Evolutionary conservation across 139 green algal genomes (phyloP).

Genomic region (Gonium pectorale): DNA sequence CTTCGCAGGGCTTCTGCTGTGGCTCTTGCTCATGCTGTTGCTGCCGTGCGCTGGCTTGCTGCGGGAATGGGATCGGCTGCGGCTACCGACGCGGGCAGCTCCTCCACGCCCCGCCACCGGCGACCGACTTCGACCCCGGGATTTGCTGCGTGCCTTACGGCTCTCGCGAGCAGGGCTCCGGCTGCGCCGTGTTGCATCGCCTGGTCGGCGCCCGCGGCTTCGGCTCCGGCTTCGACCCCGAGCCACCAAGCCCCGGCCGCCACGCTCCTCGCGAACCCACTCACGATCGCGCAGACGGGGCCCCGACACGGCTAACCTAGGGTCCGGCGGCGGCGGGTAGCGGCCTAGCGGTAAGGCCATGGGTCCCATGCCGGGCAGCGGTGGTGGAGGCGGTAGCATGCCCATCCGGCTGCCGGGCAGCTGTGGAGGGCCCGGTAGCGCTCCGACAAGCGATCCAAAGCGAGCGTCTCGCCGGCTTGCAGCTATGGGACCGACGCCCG

Average conservation of each 20-base stretch:
- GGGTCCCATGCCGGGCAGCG: neutral
- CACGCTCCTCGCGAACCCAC: neutral
- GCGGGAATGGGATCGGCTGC: neutral
- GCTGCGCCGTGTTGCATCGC: neutral
- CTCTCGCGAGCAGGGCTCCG: slow-evolving; percentile 3
- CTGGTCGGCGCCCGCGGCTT: neutral
- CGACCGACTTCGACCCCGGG: neutral
- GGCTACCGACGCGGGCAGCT: too few relatives aligned
- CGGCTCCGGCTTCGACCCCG: neutral
- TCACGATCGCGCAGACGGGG: neutral
- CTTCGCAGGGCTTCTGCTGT: neutral
- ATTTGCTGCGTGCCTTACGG: slow-evolving; percentile 9
- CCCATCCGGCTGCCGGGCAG: neutral
- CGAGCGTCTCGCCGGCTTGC: neutral
- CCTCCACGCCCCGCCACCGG: too few relatives aligned
- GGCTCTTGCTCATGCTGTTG: slow-evolving; percentile 4
- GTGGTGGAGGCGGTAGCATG: slow-evolving; percentile 17
- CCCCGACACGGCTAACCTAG: neutral
- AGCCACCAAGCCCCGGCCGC: neutral
- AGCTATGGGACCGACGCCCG: neutral
- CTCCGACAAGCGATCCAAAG: neutral
- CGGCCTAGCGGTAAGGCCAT: neutral
- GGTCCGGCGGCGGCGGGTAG: slow-evolving; percentile 18
- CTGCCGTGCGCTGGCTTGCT: too few relatives aligned
- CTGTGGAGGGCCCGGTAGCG: neutral